These are phyloP conservation scores for Rubroboletus satanas DNA, from an alignment of 768 basidiomycete genomes.

Conservation along the genomic window DNA sequence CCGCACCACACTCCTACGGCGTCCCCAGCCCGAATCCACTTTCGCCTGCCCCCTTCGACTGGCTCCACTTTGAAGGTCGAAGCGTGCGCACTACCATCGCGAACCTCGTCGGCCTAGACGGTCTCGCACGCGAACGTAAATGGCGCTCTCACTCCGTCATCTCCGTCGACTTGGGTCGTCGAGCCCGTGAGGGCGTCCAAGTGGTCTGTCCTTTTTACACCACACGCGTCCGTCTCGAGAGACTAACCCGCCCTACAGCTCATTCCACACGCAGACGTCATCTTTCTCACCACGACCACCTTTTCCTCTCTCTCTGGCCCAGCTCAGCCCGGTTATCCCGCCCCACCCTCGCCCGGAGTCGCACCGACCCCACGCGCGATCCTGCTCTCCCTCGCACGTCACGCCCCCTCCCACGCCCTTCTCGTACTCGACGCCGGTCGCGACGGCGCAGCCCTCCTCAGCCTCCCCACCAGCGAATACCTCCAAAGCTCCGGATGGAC, in stretches of 20 bases:
- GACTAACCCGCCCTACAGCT: constrained; percentile 42
- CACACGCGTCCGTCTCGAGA: background rate
- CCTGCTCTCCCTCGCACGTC: constrained; percentile 64
- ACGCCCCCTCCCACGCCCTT: constrained; percentile 68
- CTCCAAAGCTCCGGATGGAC: constrained; percentile 83
- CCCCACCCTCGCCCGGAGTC: constrained; percentile 40
- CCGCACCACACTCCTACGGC: constrained; percentile 5
- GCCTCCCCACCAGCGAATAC: constrained; percentile 79
- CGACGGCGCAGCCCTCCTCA: constrained; percentile 77
- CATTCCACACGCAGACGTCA: constrained; percentile 75
- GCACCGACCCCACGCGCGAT: constrained; percentile 67
- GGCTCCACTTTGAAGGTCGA: constrained; percentile 83
- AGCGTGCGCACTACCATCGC: constrained; percentile 74
- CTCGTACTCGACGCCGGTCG: constrained; percentile 80
- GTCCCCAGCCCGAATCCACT: constrained; percentile 41
- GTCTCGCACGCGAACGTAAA: constrained; percentile 75
- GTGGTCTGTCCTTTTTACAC: constrained; percentile 47
- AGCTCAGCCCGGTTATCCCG: constrained; percentile 19
- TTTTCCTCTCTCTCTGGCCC: constrained; percentile 15
- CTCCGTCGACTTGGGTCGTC: constrained; percentile 73
- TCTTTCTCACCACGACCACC: constrained; percentile 53
- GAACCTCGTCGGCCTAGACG: constrained; percentile 77
- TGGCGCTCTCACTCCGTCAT: constrained; percentile 83
- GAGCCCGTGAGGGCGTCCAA: constrained; percentile 73
- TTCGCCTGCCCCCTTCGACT: constrained; percentile 78